Evolutionary conservation across 2,329 filamentous ascomycete genomes (phyloP).

Genomic region (Cordyceps pruinosa): DNA sequence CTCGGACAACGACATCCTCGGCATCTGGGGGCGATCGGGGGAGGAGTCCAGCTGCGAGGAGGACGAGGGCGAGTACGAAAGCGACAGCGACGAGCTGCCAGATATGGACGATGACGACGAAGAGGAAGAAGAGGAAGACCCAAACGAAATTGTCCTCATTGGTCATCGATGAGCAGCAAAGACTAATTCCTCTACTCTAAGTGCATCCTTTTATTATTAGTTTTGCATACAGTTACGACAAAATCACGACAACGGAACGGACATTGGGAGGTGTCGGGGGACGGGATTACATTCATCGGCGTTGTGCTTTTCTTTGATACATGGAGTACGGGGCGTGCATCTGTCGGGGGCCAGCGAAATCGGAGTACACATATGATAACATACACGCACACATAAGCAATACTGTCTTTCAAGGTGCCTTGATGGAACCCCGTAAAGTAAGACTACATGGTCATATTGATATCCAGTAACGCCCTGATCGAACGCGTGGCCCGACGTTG

Average conservation of each 20-base stretch:
- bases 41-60: constrained; percentile 42
- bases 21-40: constrained; percentile 46
- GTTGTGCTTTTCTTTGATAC: not conserved
- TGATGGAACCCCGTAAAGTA: not conserved
- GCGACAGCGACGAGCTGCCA: constrained; percentile 35
- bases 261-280: not conserved
- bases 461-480: too few relatives aligned
- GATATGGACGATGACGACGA: constrained; percentile 38
- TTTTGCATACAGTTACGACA: not conserved
- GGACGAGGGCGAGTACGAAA: constrained; percentile 38
- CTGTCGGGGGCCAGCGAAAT: not conserved
- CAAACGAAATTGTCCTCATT: constrained; percentile 41
- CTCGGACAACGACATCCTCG: constrained; percentile 49
- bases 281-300: not conserved
- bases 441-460: not conserved
- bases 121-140: constrained; percentile 41
- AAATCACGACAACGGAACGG: not conserved
- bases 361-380: not conserved
- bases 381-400: not conserved
- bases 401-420: not conserved
- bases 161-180: constrained; percentile 29
- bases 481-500: too few relatives aligned
- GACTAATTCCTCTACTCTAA: not conserved
- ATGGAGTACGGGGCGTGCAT: not conserved
- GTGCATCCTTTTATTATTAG: not conserved